Base-by-base conservation (phyloP, 306 rosid genomes). In the Chamaecrista fasciculata region DNA sequence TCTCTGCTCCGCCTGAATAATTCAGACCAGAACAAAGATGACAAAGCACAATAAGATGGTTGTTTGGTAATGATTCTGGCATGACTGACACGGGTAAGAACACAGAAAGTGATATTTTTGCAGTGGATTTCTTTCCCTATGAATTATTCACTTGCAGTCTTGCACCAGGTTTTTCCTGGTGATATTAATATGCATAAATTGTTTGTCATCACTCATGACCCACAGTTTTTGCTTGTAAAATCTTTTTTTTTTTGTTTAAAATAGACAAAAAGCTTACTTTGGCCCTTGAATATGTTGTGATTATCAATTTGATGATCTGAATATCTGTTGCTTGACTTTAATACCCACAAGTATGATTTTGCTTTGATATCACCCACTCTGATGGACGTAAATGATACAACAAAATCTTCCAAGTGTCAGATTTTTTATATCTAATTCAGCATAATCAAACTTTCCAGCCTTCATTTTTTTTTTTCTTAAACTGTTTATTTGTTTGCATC, bases 1-100 rank as follows among this genome's bases (percentile, higher is more conserved):
- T 86, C 90, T 49, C 75, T 83, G 48, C 79, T 90, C 55, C 85
- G 88, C 7, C 25, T 36, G 70, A 79, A 80, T 57, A 71, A 81
- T 26, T 60, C 52, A 61, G 81, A 82, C 74, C 72, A 31, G 57
- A 62, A 39, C 25, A 80, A 84, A 66, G 79, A 79, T 58, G 74
- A 53, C 64, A 93, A 90, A 73, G 71, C 57, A 18, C 82, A 67
- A 49, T 86, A 75, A 81, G 66, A 63, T 69, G 72, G 66, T 64
- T 50, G 26, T 12, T 44, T 57, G 78, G 66, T 69, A 70, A 12
- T 28, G 36, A 58, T 50, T 77, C 64, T 74, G 66, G 28, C 52
- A 25, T 66, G 66, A 61, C 57, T 23, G 40, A 36, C 28, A 70
- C 62, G 29, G 44, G 83, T 76, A 42, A 72, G 80, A 60, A 70